These are phyloP conservation scores for Aspergillus neotritici DNA, from an alignment of 2,329 filamentous ascomycete genomes.

Conservation along the genomic window DNA sequence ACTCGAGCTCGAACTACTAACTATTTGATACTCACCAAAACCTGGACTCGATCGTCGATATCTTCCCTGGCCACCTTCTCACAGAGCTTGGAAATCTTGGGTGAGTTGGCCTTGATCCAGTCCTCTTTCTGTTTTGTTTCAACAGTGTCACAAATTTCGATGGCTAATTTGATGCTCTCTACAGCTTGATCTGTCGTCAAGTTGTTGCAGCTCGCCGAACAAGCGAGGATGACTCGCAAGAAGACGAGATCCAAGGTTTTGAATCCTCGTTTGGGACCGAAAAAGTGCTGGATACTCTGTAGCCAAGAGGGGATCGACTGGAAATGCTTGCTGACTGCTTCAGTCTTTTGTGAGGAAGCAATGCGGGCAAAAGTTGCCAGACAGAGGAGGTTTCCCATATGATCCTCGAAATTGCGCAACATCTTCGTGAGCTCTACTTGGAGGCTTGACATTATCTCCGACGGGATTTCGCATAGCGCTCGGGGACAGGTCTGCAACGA, in stretches of 20 bases:
- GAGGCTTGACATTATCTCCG: slow-evolving; percentile 31
- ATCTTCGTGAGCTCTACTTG: slow-evolving; percentile 35
- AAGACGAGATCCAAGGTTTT: slow-evolving; percentile 40
- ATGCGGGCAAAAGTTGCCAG: slow-evolving; percentile 38
- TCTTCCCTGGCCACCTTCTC: slow-evolving; percentile 32
- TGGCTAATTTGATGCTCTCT: slow-evolving; percentile 34
- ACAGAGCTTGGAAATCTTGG: slow-evolving; percentile 34
- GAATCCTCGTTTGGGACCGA: slow-evolving; percentile 33
- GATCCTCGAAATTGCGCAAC: slow-evolving; percentile 35
- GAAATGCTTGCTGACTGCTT: slow-evolving; percentile 11
- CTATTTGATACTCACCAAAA: slow-evolving; percentile 25
- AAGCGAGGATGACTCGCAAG: slow-evolving; percentile 36
- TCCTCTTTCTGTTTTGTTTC: slow-evolving; percentile 25
- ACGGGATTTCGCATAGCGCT: slow-evolving; percentile 26
- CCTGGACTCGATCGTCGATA: slow-evolving; percentile 25
- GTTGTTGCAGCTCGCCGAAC: slow-evolving; percentile 31
- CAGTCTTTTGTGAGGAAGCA: slow-evolving; percentile 14
- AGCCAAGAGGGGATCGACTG: slow-evolving; percentile 26
- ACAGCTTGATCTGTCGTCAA: slow-evolving; percentile 23
- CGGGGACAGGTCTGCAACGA: slow-evolving; percentile 24
- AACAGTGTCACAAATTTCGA: slow-evolving; percentile 32
- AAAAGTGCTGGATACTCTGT: slow-evolving; percentile 34
- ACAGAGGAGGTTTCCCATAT: slow-evolving; percentile 38
- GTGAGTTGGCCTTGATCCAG: slow-evolving; percentile 30
- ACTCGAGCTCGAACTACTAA: neutral